Conservation (phyloP, 148 eudicot genomes). For the Rhododendron molle region DNA sequence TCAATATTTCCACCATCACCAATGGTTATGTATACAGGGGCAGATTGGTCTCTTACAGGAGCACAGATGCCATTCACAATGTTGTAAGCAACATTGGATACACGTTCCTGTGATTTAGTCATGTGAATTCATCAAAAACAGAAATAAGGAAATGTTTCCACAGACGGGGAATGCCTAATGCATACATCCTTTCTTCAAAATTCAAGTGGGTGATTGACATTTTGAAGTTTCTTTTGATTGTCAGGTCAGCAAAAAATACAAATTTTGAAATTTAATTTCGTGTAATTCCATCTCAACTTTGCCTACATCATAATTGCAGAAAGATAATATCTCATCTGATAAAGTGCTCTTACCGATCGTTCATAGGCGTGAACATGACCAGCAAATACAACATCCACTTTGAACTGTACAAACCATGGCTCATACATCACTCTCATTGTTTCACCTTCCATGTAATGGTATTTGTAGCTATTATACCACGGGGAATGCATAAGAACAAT, state of each 20-base stretch:
- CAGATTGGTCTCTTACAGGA: constrained; percentile 34
- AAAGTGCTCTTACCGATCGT: constrained; percentile 25
- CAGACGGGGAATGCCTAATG: neutral
- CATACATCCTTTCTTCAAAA: neutral
- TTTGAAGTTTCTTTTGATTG: neutral
- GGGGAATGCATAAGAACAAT: constrained; percentile 38
- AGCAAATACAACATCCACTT: constrained; percentile 38
- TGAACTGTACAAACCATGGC: constrained; percentile 33
- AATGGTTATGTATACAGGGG: constrained; percentile 47
- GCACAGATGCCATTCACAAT: constrained; percentile 33
- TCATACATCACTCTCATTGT: constrained; percentile 38
- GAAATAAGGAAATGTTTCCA: neutral
- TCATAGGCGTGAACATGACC: constrained; percentile 49
- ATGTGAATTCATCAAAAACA: neutral
- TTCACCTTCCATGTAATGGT: constrained; percentile 42
- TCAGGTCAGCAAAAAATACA: neutral
- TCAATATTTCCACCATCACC: constrained; percentile 55
- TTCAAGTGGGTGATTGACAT: neutral
- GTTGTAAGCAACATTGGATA: constrained; percentile 38
- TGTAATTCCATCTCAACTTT: neutral
- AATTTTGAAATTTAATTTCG: neutral
- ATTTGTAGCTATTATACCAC: constrained; percentile 27
- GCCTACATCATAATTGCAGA: neutral
- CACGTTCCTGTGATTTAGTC: constrained; percentile 30
- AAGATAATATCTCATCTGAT: neutral